These are phyloP conservation scores for Kluyveromyces starmeri DNA, from an alignment of 805 yeast species.

Conservation along the genomic window DNA sequence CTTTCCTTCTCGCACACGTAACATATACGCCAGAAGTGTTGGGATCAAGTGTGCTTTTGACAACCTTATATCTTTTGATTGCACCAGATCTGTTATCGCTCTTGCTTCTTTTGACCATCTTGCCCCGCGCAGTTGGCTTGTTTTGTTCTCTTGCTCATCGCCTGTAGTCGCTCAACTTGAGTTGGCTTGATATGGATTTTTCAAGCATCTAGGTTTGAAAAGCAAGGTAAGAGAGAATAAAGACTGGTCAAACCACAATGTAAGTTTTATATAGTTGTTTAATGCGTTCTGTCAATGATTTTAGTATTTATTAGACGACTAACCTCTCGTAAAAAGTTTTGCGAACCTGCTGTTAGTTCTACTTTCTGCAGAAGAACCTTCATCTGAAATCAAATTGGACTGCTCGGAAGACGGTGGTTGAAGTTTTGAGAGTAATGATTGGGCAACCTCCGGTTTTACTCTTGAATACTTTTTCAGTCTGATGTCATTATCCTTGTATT, in stretches of 20 bases:
- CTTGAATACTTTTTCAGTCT: constrained; percentile 65
- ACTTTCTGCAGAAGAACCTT: constrained; percentile 5
- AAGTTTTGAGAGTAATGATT: constrained; percentile 45
- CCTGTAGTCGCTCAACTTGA: too few species aligned
- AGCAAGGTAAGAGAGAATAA: too few species aligned
- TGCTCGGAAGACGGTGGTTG: constrained; percentile 7
- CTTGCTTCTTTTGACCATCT: constrained; percentile 1
- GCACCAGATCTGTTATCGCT: not conserved
- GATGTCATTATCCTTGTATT: constrained; percentile 45
- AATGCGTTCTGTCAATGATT: too few species aligned
- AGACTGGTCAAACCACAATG: too few species aligned
- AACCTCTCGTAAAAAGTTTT: constrained; percentile 20
- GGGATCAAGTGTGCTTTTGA: constrained; percentile 53
- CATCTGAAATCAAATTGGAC: constrained; percentile 1
- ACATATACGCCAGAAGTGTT: constrained; percentile 83
- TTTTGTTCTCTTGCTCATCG: not conserved
- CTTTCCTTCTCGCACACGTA: constrained; percentile 78
- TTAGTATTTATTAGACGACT: too few species aligned
- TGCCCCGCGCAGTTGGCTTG: too few species aligned
- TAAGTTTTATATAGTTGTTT: too few species aligned
- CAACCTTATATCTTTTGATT: constrained; percentile 9
- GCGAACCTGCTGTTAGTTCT: constrained; percentile 18
- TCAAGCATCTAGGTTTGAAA: too few species aligned
- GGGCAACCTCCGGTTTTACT: constrained; percentile 65
- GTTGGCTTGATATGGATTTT: too few species aligned